Base-by-base conservation (phyloP, 306 rosid genomes). In the Trichosanthes truncata region DNA sequence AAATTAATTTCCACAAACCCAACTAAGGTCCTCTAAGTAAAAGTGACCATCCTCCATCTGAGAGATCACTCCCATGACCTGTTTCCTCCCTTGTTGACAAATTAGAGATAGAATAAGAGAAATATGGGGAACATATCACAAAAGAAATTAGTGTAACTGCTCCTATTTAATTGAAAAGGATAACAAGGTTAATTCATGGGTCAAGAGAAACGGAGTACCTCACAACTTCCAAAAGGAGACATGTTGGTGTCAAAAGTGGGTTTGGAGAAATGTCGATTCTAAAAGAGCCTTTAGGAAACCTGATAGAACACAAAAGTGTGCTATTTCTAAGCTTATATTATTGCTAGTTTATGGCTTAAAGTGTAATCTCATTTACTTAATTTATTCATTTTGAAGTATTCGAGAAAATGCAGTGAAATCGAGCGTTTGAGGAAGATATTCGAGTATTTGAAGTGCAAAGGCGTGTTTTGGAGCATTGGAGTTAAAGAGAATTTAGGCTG, bases 41-140 rank as follows among this genome's bases (percentile, higher is more conserved):
- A 87, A 91, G 84, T 91, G 99, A 0, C 90, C 93, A 76, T 91
- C 95, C 88, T 92, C 97, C 89, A 92, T 84, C 88, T 92, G 97
- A 66, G 90, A 91, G 78, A 94, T 89, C 79, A 94, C 84, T 79
- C 92, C 97, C 97, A 92, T 91, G 56, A 94, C 91, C 97, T 97
- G 91, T 85, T 84, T 78, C 85, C 91, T 89, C 59, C 97, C 99
- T 2, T 86, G 80, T 82, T 88, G 92, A 78, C 97, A 97, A 74
- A 95, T 93, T 79, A 95, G 84, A 79, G 99, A 92, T 84, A 91
- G 98, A 83, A 95, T 93, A 41, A 95, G 97, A 83, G 98, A 95
- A 83, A 95, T 91, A 97, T 91, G 91, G 38, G 80, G 82, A 77
- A 78, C 59, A 80, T 35, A 82, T 9, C 73, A 84, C 21, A 35